These are phyloP conservation scores for Ensete ventricosum DNA, from an alignment of 176 grass and related monocot genomes.

Conservation along the genomic window DNA sequence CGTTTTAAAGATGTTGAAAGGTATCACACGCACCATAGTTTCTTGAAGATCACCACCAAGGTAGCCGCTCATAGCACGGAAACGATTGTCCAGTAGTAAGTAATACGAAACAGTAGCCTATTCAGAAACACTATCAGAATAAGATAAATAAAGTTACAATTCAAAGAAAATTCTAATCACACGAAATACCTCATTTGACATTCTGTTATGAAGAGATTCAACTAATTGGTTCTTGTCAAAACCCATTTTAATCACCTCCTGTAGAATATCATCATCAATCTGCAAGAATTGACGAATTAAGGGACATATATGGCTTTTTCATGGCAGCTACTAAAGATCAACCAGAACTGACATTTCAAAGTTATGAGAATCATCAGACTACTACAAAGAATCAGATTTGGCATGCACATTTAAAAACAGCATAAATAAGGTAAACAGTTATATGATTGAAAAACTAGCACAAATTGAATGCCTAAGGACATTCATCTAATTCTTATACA, in stretches of 20 bases:
- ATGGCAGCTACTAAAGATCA: too few relatives aligned
- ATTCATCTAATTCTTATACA: background rate
- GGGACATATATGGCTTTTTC: too few relatives aligned
- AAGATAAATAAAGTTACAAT: constrained; percentile 3
- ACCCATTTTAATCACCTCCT: constrained; percentile 66
- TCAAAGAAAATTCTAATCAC: background rate
- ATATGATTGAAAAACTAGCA: background rate
- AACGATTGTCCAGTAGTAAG: constrained; percentile 72
- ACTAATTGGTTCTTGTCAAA: constrained; percentile 59
- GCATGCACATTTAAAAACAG: too few relatives aligned
- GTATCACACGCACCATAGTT: constrained; percentile 37
- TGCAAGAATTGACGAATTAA: constrained; percentile 19
- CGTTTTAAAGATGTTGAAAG: too few relatives aligned
- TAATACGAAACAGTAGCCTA: constrained; percentile 93
- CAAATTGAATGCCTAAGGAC: background rate
- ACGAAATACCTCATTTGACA: constrained; percentile 72
- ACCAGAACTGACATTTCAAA: too few relatives aligned
- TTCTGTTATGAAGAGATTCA: constrained; percentile 64
- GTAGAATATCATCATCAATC: constrained; percentile 67
- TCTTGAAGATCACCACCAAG: constrained; percentile 72
- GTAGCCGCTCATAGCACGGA: constrained; percentile 53
- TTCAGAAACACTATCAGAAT: constrained; percentile 13
- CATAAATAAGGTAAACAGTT: background rate
- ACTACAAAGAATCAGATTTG: too few relatives aligned
- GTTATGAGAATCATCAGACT: too few relatives aligned